Conservation (phyloP, 306 rosid genomes). For the Quercus suber region DNA sequence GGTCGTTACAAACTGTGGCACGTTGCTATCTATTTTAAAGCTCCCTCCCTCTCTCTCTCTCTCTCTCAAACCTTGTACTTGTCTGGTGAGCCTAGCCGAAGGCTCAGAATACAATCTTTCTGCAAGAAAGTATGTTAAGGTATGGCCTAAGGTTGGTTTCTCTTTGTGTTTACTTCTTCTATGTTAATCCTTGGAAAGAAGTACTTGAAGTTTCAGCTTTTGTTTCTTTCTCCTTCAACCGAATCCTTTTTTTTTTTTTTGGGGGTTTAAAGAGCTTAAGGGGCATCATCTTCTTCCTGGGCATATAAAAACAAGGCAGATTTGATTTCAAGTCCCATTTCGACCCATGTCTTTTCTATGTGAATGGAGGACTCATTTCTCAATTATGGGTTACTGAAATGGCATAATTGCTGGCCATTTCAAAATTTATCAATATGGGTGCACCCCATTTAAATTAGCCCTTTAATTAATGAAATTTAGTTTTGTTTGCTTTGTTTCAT, state of each 20-base stretch:
- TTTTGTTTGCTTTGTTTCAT: constrained; percentile 13
- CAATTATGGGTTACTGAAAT: neutral
- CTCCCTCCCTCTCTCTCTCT: neutral
- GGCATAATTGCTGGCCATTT: neutral
- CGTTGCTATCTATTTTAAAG: neutral
- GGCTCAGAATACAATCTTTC: constrained; percentile 13
- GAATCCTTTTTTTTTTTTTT: neutral
- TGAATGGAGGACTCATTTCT: neutral
- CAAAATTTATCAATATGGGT: neutral
- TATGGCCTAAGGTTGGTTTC: constrained; percentile 35
- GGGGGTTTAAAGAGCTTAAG: neutral
- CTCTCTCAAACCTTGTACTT: neutral
- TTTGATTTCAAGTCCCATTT: neutral
- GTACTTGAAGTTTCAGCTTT: neutral
- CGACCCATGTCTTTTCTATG: neutral
- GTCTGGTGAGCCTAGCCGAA: neutral
- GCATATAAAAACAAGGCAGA: neutral
- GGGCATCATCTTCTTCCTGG: neutral
- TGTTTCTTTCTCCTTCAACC: neutral
- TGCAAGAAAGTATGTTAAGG: constrained; percentile 34
- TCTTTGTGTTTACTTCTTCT: neutral
- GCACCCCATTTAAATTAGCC: neutral
- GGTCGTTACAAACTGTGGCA: neutral
- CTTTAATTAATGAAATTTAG: constrained; percentile 12
- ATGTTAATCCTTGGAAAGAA: neutral